Conservation (phyloP, 73 alveolate species). For the Paramecium caudatum region DNA sequence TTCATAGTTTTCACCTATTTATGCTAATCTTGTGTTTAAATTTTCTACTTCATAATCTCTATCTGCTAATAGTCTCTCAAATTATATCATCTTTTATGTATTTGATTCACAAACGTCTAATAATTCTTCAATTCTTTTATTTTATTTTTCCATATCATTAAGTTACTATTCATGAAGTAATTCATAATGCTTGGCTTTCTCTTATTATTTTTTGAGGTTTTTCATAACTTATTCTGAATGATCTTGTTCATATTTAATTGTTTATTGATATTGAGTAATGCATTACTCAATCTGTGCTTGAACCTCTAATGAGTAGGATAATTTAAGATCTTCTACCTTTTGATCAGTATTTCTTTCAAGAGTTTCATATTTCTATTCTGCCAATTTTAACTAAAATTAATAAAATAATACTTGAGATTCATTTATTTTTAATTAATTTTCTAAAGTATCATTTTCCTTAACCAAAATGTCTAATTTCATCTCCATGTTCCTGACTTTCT, state of each 20-base stretch:
- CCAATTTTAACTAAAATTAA: slow-evolving; percentile 7
- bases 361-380: not conserved
- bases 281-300: slow-evolving; percentile 49
- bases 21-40: not conserved
- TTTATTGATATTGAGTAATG: slow-evolving; percentile 44
- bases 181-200: slow-evolving; percentile 54
- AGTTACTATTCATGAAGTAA: not conserved
- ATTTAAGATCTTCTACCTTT: slow-evolving; percentile 50
- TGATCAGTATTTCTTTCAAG: not conserved
- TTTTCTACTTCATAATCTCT: not conserved
- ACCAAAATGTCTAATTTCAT: slow-evolving; percentile 26
- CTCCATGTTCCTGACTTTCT: slow-evolving; percentile 8
- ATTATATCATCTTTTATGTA: not conserved
- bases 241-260: slow-evolving; percentile 51
- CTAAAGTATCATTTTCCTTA: slow-evolving; percentile 48
- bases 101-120: slow-evolving; percentile 51
- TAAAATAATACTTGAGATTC: not conserved
- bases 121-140: slow-evolving; percentile 46
- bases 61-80: not conserved
- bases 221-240: slow-evolving; percentile 14
- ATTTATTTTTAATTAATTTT: not conserved
- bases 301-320: not conserved
- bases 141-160: slow-evolving; percentile 9
- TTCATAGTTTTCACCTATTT: slow-evolving; percentile 5
- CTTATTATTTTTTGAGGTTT: slow-evolving; percentile 18